Percentiles rank a stretch among this genome's conserved stretches.
Evolutionary conservation across 257 asterid genomes (phyloP).

Genomic region (Nemophila menziesii): DNA sequence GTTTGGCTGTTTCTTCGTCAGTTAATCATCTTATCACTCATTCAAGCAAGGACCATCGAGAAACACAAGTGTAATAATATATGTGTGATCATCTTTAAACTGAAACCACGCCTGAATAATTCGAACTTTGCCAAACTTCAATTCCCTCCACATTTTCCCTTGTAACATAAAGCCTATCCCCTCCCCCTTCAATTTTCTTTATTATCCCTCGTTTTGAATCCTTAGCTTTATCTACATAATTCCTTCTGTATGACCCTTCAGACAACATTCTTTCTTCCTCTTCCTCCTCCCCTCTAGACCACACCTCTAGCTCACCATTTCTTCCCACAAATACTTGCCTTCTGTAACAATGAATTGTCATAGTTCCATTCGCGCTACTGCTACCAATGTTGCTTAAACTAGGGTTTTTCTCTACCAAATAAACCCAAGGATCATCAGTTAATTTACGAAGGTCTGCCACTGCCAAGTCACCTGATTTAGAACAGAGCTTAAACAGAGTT

Average conservation of each 20-base stretch:
- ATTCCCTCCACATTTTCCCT: conserved; percentile 78
- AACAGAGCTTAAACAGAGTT: conserved; percentile 66
- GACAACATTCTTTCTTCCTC: conserved; percentile 22
- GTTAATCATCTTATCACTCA: background rate
- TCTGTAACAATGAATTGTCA: conserved; percentile 49
- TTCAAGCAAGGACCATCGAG: background rate
- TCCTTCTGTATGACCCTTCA: conserved; percentile 69
- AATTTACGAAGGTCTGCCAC: conserved; percentile 69
- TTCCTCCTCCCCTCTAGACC: conserved; percentile 53
- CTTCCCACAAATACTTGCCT: conserved; percentile 77
- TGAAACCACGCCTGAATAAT: conserved; percentile 42
- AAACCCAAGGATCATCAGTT: conserved; percentile 86
- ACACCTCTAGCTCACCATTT: conserved; percentile 81
- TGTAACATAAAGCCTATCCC: conserved; percentile 72
- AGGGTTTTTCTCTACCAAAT: conserved; percentile 78
- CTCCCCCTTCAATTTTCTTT: conserved; percentile 80
- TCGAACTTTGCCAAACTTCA: conserved; percentile 90
- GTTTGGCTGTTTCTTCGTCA: background rate
- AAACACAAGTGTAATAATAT: background rate
- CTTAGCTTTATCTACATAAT: conserved; percentile 59
- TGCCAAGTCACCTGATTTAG: conserved; percentile 87
- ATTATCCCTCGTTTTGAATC: conserved; percentile 66
- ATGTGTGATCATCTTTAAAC: conserved; percentile 19
- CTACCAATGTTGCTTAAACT: conserved; percentile 56
- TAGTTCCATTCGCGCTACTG: conserved; percentile 28